A percentile compares a stretch with the other conserved stretches of the same genome.
These are phyloP conservation scores for Grosmannia huntii DNA, from an alignment of 2,329 filamentous ascomycete genomes.

Conservation along the genomic window DNA sequence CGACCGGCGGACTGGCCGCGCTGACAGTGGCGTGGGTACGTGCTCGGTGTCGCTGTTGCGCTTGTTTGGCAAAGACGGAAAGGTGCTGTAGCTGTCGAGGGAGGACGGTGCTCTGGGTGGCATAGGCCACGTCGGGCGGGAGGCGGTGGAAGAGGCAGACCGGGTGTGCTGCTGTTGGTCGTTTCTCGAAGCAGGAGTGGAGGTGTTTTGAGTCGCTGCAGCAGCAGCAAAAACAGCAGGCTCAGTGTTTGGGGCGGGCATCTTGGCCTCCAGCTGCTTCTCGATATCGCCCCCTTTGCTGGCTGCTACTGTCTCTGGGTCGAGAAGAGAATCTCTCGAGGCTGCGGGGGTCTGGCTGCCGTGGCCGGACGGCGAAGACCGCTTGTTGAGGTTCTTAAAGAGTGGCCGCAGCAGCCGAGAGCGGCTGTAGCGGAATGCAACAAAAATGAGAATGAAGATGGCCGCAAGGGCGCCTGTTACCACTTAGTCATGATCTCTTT, in stretches of 20 bases:
- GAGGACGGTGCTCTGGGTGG: not conserved
- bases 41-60: not conserved
- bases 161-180: not conserved
- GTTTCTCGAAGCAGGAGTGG: not conserved
- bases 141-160: not conserved
- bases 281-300: not conserved
- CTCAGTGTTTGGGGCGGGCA: not conserved
- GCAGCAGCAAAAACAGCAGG: not conserved
- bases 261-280: not conserved
- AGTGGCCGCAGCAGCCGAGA: slow-evolving; percentile 1
- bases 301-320: not conserved
- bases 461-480: not conserved
- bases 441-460: not conserved
- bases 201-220: not conserved
- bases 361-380: too few relatives aligned
- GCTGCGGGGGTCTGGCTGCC: not conserved
- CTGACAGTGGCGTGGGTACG: not conserved
- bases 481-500: not conserved
- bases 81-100: slow-evolving; percentile 7
- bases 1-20: not conserved
- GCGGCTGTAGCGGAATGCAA: slow-evolving; percentile 6
- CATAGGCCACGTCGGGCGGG: not conserved
- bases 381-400: not conserved
- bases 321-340: slow-evolving; percentile 1
- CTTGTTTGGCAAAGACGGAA: not conserved